Evolutionary conservation across 2,329 filamentous ascomycete species (phyloP), one percentile per base, ranked within the genome.

Genomic region (Domatiomyces globalis): DNA sequence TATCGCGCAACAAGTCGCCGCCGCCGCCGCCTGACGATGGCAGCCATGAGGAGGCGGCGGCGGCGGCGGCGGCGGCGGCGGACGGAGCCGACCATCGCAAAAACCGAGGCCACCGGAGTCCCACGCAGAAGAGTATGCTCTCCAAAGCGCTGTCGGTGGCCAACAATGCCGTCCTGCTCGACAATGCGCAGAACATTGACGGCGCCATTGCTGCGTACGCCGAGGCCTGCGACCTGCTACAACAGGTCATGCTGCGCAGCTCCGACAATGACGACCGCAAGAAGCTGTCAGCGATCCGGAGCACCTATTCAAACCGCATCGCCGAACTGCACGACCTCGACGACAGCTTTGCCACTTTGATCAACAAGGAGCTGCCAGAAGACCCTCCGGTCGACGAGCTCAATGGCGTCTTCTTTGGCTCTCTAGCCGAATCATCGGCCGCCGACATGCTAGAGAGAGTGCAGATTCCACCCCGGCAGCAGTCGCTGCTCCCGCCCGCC

Each of bases 81-180:
- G 8, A 27, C 9, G 20, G 20, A 9, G 25, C 45, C 39, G 62
- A 63, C n/a, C 58, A 56, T 1, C 58, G 59, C 5, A 60, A 60
- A 29, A 65, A 63, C 18, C 60, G 61, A 54, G 65, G 65, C 56
- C 66, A 68, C 53, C 67, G 69, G 55, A 68, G 67, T n/a, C 79
- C 79, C 12, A 87, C 85, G 1, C 85, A 96, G 66, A 96, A 95
- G 72, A 85, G 83, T 9, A 96, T 96, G 89, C 76, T 98, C 36
- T 95, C 90, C n/a, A 86, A 85, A 61, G 92, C 92, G 0, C 72
- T 98, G 50, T 85, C 94, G 65, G 95, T 95, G 69, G 92, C 92
- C 48, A 95, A 98, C 63, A 90, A 87, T 10, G 92, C 92, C 19
- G 92, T 98, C 22, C 78, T 95, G 59, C 78, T 98, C 43, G 92